Conservation (phyloP, 805 yeast genomes). For the Wickerhamiella shivajii region DNA sequence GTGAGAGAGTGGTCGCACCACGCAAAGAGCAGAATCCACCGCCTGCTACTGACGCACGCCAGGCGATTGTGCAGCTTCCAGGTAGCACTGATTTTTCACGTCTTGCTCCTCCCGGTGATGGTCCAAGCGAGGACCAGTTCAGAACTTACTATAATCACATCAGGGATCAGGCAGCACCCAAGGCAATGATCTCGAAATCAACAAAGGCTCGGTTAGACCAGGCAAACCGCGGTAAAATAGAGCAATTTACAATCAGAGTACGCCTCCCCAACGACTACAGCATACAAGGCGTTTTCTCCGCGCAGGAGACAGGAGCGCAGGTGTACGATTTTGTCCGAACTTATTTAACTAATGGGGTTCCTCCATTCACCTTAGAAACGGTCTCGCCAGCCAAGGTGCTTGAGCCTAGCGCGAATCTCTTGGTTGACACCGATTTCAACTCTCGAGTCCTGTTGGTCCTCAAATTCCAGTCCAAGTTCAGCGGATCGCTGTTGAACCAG, state of each 20-base stretch:
- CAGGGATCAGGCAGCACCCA: conserved; percentile 28
- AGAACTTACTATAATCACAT: conserved; percentile 37
- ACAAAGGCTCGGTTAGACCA: conserved; percentile 25
- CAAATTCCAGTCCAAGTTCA: conserved; percentile 16
- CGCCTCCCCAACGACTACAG: conserved; percentile 43
- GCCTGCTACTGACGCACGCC: too few relatives aligned
- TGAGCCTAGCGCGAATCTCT: conserved; percentile 22
- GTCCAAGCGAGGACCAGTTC: conserved; percentile 40
- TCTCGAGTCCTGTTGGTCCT: conserved; percentile 33
- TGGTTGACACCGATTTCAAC: conserved; percentile 31
- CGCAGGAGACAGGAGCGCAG: conserved; percentile 30
- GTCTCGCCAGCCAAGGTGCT: conserved; percentile 36
- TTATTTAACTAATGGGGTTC: conserved; percentile 20
- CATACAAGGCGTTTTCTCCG: conserved; percentile 36
- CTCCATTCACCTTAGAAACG: conserved; percentile 29
- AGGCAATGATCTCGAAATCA: conserved; percentile 31
- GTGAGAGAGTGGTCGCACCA: too few relatives aligned
- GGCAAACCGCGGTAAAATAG: conserved; percentile 18
- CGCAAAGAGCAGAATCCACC: too few relatives aligned
- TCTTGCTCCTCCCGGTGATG: too few relatives aligned
- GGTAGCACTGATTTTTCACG: too few relatives aligned
- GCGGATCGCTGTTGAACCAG: conserved; percentile 13
- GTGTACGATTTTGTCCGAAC: conserved; percentile 24
- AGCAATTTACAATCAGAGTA: conserved; percentile 32
- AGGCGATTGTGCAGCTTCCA: too few relatives aligned